A percentile compares a stretch with the other conserved stretches of the same genome.
phyloP scores from a whole-genome alignment of 805 yeast genomes.

The Saturnispora silvae region DNA sequence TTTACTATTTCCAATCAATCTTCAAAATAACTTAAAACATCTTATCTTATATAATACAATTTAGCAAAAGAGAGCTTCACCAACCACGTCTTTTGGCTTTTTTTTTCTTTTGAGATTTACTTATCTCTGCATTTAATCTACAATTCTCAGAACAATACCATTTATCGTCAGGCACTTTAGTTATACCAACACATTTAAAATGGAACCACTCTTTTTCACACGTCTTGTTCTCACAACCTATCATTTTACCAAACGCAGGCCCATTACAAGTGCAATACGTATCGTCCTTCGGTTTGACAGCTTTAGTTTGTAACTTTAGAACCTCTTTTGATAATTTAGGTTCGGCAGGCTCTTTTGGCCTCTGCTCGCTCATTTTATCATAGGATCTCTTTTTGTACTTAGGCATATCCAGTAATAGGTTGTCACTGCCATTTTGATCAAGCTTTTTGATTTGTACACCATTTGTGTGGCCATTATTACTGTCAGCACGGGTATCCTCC shows the following conservation, averaged over 20 bases:
- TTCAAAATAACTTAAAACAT: too few relatives aligned
- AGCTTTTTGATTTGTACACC: too few relatives aligned
- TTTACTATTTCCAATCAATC: too few relatives aligned
- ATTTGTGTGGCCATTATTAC: too few relatives aligned
- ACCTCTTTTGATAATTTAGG: not conserved
- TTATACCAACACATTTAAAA: slow-evolving; percentile 85
- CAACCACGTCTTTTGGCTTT: too few relatives aligned
- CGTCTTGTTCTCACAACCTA: slow-evolving; percentile 85
- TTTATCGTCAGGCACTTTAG: slow-evolving; percentile 70
- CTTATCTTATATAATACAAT: too few relatives aligned
- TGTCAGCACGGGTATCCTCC: not conserved
- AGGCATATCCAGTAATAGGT: too few relatives aligned
- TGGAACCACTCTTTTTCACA: slow-evolving; percentile 92
- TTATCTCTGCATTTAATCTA: slow-evolving; percentile 12
- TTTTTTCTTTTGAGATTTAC: slow-evolving; percentile 6
- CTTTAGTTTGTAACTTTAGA: slow-evolving; percentile 8
- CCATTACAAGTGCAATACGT: slow-evolving; percentile 41
- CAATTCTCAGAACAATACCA: slow-evolving; percentile 90
- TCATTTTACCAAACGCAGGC: slow-evolving; percentile 77
- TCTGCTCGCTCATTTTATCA: too few relatives aligned
- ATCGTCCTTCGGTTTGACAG: slow-evolving; percentile 7
- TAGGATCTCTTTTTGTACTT: too few relatives aligned
- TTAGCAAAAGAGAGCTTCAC: too few relatives aligned
- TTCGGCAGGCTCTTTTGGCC: not conserved
- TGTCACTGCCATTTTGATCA: too few relatives aligned